Evolutionary conservation across 768 basidiomycete genomes (phyloP).

Genomic region (Rubroboletus satanas): DNA sequence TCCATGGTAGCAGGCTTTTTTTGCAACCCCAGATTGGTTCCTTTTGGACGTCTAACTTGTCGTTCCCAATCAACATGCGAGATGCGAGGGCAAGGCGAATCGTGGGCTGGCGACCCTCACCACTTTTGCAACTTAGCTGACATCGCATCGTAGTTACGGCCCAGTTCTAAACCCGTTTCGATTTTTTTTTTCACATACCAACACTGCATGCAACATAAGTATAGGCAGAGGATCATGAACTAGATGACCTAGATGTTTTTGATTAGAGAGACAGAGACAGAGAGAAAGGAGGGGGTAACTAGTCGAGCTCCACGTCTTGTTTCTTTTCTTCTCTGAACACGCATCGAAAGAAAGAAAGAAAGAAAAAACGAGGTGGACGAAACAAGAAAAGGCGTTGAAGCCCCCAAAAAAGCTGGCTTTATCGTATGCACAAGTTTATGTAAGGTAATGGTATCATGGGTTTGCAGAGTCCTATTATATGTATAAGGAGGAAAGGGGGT

Average conservation of each 20-base stretch:
- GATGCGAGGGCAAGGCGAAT: too few species aligned
- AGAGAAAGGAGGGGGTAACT: background rate
- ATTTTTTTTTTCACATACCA: too few species aligned
- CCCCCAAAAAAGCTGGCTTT: conserved; percentile 1
- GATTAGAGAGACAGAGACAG: background rate
- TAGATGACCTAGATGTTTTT: background rate
- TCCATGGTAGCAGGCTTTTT: too few species aligned
- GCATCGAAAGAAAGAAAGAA: background rate
- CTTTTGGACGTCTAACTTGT: too few species aligned
- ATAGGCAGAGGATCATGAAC: background rate
- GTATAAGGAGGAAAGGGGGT: background rate
- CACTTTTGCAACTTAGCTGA: too few species aligned
- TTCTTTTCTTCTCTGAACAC: background rate
- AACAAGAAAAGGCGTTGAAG: conserved; percentile 1
- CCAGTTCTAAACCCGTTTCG: too few species aligned
- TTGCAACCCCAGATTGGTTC: too few species aligned
- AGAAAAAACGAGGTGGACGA: background rate
- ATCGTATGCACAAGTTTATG: conserved; percentile 16
- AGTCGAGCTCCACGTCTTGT: background rate
- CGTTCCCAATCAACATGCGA: too few species aligned
- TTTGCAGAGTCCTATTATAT: background rate
- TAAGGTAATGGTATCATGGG: conserved; percentile 17
- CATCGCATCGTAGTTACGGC: too few species aligned
- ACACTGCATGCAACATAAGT: too few species aligned
- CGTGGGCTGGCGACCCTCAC: too few species aligned